phyloP scores from a whole-genome alignment of 257 asterid species.

The Solanum neorickii region DNA sequence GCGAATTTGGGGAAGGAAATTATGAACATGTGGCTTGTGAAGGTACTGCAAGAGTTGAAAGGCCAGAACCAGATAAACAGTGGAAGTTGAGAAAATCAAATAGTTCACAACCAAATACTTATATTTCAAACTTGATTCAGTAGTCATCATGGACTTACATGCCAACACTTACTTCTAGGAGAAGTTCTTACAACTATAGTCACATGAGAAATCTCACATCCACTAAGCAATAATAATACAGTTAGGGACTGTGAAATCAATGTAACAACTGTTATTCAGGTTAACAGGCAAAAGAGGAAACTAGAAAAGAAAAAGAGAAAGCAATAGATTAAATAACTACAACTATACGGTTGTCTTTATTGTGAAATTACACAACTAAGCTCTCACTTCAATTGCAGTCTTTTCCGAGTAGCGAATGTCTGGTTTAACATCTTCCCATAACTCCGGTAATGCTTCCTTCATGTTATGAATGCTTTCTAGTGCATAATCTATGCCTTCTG shows the following conservation, averaged over 20 bases:
- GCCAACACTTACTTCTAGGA: constrained; percentile 11
- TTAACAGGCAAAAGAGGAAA: neutral
- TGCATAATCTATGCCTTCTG: constrained; percentile 56
- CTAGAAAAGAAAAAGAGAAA: neutral
- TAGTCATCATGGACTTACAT: neutral
- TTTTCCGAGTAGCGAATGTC: constrained; percentile 31
- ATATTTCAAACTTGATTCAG: neutral
- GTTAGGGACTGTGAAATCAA: neutral
- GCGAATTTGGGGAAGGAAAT: constrained; percentile 17
- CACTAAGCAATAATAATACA: neutral
- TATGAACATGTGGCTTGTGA: constrained; percentile 29
- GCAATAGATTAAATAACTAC: neutral
- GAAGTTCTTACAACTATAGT: constrained; percentile 17
- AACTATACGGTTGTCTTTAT: neutral
- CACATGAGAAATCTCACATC: neutral
- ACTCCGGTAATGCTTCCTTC: constrained; percentile 77
- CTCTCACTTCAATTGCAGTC: constrained; percentile 55
- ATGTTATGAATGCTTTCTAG: constrained; percentile 84
- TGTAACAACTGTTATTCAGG: neutral
- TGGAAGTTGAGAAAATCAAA: constrained; percentile 9
- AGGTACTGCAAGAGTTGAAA: constrained; percentile 22
- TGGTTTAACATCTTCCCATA: constrained; percentile 56
- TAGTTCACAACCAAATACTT: neutral
- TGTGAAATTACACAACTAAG: constrained; percentile 11
- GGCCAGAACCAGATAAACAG: constrained; percentile 26